Conservation (phyloP, 106 monocot species). For the Dendrobium chrysotoxum region DNA sequence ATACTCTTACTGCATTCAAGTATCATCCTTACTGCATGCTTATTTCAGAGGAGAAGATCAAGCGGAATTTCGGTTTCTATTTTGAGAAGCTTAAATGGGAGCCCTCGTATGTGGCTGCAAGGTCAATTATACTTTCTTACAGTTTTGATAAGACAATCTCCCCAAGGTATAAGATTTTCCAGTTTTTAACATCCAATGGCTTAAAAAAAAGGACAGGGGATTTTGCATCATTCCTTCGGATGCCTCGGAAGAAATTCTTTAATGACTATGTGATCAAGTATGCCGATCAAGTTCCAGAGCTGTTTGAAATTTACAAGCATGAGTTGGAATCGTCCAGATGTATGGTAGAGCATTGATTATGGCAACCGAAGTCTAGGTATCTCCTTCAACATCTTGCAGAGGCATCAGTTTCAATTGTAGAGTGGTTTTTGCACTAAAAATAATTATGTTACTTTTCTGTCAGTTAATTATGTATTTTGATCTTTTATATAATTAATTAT, state of each 20-base stretch:
- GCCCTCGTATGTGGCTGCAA: background rate
- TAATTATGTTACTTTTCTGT: too few relatives aligned
- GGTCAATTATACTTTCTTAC: constrained; percentile 19
- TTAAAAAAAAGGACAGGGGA: background rate
- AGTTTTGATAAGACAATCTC: constrained; percentile 44
- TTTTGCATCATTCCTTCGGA: background rate
- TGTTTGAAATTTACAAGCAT: background rate
- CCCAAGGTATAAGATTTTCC: constrained; percentile 35
- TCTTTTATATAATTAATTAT: too few relatives aligned
- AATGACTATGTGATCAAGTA: constrained; percentile 26
- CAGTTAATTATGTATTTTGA: too few relatives aligned
- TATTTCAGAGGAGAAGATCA: constrained; percentile 16
- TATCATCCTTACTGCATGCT: constrained; percentile 19
- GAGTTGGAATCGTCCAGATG: background rate
- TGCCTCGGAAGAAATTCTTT: constrained; percentile 11
- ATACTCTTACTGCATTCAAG: constrained; percentile 13
- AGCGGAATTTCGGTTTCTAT: constrained; percentile 17
- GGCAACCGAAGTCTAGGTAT: too few relatives aligned
- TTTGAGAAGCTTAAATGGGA: constrained; percentile 17
- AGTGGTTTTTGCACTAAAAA: too few relatives aligned
- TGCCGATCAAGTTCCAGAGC: constrained; percentile 12
- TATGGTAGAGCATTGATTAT: background rate
- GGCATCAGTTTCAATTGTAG: too few relatives aligned
- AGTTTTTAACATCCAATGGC: constrained; percentile 15
- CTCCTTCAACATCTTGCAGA: too few relatives aligned